Evolutionary conservation across 2,329 filamentous ascomycete species (phyloP).

Genomic region (Fusarium nisikadoi): DNA sequence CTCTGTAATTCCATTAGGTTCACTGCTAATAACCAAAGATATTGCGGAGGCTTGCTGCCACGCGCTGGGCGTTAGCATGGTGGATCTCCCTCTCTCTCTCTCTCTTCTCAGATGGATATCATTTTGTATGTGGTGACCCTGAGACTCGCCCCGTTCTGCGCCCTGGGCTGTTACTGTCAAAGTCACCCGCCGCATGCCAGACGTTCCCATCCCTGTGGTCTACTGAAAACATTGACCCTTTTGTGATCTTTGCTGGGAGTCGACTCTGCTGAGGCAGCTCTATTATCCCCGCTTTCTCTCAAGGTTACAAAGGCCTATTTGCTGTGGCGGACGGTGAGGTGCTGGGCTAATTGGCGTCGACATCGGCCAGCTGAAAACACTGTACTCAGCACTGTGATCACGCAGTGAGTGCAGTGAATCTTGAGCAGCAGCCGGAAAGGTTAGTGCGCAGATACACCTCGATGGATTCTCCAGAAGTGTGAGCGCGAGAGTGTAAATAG

Average conservation of each 20-base stretch:
- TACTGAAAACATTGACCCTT: constrained; percentile 22
- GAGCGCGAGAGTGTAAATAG: neutral
- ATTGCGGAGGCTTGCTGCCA: constrained; percentile 32
- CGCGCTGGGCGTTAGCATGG: constrained; percentile 26
- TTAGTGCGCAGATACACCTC: neutral
- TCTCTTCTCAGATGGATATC: neutral
- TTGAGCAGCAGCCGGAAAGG: neutral
- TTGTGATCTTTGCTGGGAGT: constrained; percentile 9
- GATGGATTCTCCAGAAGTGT: neutral
- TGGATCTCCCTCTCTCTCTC: constrained; percentile 16
- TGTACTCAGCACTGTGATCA: constrained; percentile 22
- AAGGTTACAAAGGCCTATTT: constrained; percentile 25
- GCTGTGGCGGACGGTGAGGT: constrained; percentile 14
- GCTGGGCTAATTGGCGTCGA: constrained; percentile 6
- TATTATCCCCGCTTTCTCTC: constrained; percentile 21
- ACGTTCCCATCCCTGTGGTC: constrained; percentile 18
- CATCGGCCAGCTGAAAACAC: constrained; percentile 16
- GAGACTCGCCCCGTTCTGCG: constrained; percentile 23
- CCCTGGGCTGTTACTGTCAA: constrained; percentile 18
- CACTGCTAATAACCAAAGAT: constrained; percentile 1
- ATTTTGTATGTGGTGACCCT: neutral
- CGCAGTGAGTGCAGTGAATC: neutral
- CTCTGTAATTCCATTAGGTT: constrained; percentile 18
- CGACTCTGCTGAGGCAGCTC: constrained; percentile 9
- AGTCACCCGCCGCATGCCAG: constrained; percentile 9